Evolutionary conservation across 73 alveolate species (phyloP).

Genomic region (Tetrahymena malaccensis): DNA sequence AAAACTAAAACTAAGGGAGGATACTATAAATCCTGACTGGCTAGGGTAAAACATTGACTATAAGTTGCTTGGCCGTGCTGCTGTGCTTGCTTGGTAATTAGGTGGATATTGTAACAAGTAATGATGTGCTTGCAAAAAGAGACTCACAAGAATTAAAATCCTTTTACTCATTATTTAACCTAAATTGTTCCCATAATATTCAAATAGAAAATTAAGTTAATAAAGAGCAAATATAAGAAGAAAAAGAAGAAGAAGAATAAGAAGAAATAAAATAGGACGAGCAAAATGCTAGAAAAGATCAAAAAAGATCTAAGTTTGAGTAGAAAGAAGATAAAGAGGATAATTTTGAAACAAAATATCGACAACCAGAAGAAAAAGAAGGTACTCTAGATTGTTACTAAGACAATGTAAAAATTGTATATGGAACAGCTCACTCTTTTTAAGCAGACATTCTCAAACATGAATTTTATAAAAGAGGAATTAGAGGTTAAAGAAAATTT

Average conservation of each 20-base stretch:
- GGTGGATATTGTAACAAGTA: background rate
- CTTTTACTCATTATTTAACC: background rate
- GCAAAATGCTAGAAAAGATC: too few species aligned
- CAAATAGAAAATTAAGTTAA: background rate
- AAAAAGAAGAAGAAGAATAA: background rate
- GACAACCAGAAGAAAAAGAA: too few species aligned
- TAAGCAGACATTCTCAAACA: background rate
- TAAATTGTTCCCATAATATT: background rate
- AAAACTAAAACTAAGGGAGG: background rate
- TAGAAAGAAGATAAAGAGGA: too few species aligned
- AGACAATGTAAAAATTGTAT: background rate
- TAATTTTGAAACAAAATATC: too few species aligned
- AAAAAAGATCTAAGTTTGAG: too few species aligned
- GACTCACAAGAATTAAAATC: background rate
- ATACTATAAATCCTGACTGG: background rate
- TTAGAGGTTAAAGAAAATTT: background rate
- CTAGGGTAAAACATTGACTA: background rate
- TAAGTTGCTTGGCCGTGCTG: background rate
- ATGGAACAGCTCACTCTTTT: background rate
- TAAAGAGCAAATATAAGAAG: background rate
- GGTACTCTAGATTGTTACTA: background rate
- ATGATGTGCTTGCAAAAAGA: background rate
- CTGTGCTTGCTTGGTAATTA: background rate
- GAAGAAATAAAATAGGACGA: too few species aligned
- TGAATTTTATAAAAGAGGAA: background rate